phyloP scores from a whole-genome alignment of 495 filamentous ascomycete species.

The Penicillium steckii region DNA sequence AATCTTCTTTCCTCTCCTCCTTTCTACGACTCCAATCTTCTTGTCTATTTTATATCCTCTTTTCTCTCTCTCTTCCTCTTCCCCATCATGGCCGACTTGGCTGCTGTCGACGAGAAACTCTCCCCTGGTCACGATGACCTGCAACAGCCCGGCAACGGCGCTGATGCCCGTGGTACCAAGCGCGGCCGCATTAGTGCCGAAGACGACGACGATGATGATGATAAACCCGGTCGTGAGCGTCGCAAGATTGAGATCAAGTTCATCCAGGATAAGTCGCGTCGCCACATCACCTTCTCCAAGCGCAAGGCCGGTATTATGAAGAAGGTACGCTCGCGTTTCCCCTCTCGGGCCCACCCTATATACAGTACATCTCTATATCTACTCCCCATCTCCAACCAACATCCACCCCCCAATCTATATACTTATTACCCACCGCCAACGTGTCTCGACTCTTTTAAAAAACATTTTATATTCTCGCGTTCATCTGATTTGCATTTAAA shows the following conservation, averaged over 20 bases:
- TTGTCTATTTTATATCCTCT: slow-evolving; percentile 2
- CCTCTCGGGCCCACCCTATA: slow-evolving; percentile 9
- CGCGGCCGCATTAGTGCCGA: slow-evolving; percentile 83
- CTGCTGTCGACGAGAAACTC: slow-evolving; percentile 49
- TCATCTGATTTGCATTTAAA: too few relatives aligned
- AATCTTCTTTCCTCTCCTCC: slow-evolving; percentile 49
- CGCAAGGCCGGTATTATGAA: slow-evolving; percentile 99
- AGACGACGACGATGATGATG: slow-evolving; percentile 98
- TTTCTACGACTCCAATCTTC: slow-evolving; percentile 15
- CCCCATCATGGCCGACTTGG: slow-evolving; percentile 43
- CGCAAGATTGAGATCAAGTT: slow-evolving; percentile 99
- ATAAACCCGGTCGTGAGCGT: slow-evolving; percentile 96
- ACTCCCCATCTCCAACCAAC: background rate
- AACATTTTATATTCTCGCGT: background rate
- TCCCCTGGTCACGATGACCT: slow-evolving; percentile 53
- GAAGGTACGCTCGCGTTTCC: slow-evolving; percentile 70
- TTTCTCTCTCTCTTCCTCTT: slow-evolving; percentile 5
- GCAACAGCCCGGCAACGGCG: slow-evolving; percentile 50
- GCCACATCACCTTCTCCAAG: slow-evolving; percentile 99
- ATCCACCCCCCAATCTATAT: too few relatives aligned
- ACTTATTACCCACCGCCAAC: background rate
- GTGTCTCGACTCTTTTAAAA: slow-evolving; percentile 2
- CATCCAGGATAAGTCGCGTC: slow-evolving; percentile 99
- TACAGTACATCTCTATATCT: background rate
- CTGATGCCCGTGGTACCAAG: slow-evolving; percentile 82